phyloP scores from a whole-genome alignment of 2,329 filamentous ascomycete species.

The Aspergillaceae sp. region DNA sequence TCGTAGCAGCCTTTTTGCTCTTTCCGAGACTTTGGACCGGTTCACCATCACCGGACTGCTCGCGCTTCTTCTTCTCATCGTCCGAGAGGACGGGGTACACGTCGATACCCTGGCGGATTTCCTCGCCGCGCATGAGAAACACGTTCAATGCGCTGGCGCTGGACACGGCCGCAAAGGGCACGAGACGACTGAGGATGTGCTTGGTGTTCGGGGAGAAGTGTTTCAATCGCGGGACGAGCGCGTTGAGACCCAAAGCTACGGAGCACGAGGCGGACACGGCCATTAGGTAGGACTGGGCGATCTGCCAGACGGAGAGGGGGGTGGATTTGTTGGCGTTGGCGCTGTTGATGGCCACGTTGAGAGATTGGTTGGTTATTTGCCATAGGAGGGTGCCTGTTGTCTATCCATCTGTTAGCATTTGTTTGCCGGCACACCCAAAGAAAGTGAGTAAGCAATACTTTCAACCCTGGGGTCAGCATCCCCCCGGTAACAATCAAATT shows the following conservation, averaged over 20 bases:
- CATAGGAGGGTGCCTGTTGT: constrained; percentile 80
- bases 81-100: constrained; percentile 74
- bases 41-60: constrained; percentile 56
- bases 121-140: constrained; percentile 93
- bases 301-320: constrained; percentile 68
- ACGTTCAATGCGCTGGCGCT: constrained; percentile 88
- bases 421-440: neutral
- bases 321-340: constrained; percentile 98
- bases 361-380: constrained; percentile 94
- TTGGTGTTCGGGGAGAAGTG: constrained; percentile 65
- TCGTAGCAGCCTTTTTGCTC: constrained; percentile 74
- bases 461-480: constrained; percentile 87
- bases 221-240: constrained; percentile 76
- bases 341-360: constrained; percentile 96
- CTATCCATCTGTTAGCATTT: constrained; percentile 25
- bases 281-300: constrained; percentile 82
- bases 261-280: constrained; percentile 90
- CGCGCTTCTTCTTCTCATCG: constrained; percentile 55
- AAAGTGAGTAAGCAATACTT: constrained; percentile 40
- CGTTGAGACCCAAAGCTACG: constrained; percentile 85
- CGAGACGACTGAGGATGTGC: constrained; percentile 71
- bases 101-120: constrained; percentile 88
- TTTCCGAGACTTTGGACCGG: constrained; percentile 69
- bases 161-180: constrained; percentile 92
- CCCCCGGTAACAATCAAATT: constrained; percentile 92